Evolutionary conservation across 805 yeast species (phyloP).

Genomic region (Suhomyces emberorum): DNA sequence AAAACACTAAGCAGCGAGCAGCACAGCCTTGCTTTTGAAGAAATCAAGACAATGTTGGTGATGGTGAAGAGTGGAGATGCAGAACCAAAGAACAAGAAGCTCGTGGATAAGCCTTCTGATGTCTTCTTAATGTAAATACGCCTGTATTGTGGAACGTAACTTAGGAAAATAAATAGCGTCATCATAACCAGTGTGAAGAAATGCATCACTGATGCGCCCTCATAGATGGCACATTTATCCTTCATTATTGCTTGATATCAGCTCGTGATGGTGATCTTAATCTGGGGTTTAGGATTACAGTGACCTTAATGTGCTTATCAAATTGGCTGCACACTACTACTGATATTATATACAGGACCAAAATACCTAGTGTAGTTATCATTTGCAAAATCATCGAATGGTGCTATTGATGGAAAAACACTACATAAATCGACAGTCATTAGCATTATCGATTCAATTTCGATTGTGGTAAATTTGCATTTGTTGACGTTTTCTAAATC

Average conservation of each 20-base stretch:
- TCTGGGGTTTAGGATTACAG: too few species aligned
- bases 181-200: conserved; percentile 50
- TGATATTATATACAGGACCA: neutral
- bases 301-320: too few species aligned
- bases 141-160: conserved; percentile 74
- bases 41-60: conserved; percentile 61
- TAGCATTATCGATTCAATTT: too few species aligned
- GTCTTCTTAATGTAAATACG: conserved; percentile 55
- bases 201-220: conserved; percentile 48
- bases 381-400: too few species aligned
- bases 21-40: conserved; percentile 61
- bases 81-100: conserved; percentile 67
- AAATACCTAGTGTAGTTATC: too few species aligned
- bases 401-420: too few species aligned
- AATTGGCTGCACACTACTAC: neutral
- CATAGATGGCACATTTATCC: conserved; percentile 38
- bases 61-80: conserved; percentile 65
- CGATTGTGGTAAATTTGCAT: too few species aligned
- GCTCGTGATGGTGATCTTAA: too few species aligned
- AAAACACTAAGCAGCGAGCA: conserved; percentile 48
- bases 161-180: conserved; percentile 63
- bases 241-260: neutral
- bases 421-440: too few species aligned
- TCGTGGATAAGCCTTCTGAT: conserved; percentile 77
- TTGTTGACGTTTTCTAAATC: too few species aligned